Evolutionary conservation across 2,329 filamentous ascomycete species (phyloP).

Genomic region (Diaporthe nobilis): DNA sequence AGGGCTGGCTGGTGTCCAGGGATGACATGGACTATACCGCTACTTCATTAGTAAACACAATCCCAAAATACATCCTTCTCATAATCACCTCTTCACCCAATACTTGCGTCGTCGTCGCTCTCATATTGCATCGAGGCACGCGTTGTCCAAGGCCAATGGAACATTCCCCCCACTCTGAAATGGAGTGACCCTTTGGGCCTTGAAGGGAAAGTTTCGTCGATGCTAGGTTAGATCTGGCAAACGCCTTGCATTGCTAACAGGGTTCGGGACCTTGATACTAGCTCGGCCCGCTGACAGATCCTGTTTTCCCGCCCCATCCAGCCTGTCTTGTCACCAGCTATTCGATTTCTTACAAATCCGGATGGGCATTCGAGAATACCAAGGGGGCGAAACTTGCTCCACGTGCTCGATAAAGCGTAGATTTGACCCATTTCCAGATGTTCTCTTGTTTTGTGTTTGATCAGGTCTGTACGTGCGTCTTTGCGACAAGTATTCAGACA

Average conservation of each 20-base stretch:
- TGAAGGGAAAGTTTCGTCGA: constrained; percentile 9
- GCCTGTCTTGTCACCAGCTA: background rate
- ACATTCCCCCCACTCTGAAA: constrained; percentile 8
- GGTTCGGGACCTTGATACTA: background rate
- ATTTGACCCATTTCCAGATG: background rate
- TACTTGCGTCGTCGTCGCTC: background rate
- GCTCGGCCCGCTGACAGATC: constrained; percentile 15
- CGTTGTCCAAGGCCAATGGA: background rate
- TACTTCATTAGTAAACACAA: constrained; percentile 37
- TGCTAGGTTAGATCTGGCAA: constrained; percentile 3
- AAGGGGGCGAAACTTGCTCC: background rate
- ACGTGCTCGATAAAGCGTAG: background rate
- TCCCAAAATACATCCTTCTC: constrained; percentile 38
- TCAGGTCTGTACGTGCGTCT: background rate
- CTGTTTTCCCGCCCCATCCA: background rate
- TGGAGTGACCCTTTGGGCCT: background rate
- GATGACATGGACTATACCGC: constrained; percentile 35
- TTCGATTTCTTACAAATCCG: constrained; percentile 9
- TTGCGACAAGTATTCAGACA: no score
- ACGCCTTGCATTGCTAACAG: background rate
- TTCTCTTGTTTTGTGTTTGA: background rate
- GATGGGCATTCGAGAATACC: background rate
- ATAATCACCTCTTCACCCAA: constrained; percentile 34
- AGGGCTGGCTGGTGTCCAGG: constrained; percentile 25
- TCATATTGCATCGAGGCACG: background rate